These are phyloP conservation scores for Phascolomyces articulosus DNA, from an alignment of 371 early-diverging fungal species.

Conservation along the genomic window DNA sequence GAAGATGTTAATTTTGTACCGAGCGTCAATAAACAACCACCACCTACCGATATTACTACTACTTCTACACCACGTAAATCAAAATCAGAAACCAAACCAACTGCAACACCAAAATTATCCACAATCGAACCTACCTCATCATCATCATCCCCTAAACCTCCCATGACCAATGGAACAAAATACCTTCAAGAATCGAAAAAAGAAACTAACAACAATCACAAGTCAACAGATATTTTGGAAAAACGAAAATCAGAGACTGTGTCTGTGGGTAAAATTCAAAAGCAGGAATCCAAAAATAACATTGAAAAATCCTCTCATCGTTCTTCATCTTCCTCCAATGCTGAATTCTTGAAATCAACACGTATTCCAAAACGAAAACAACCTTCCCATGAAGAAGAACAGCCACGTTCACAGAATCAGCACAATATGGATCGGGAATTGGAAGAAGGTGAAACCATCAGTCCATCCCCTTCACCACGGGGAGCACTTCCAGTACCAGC, in stretches of 20 bases:
- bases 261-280: not conserved
- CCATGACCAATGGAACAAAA: not conserved
- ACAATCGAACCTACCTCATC: not conserved
- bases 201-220: not conserved
- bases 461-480: slow-evolving; percentile 21
- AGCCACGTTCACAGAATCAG: not conserved
- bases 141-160: not conserved
- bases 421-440: slow-evolving; percentile 10
- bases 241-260: not conserved
- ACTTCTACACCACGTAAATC: not conserved
- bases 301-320: not conserved
- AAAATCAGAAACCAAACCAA: not conserved
- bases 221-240: not conserved
- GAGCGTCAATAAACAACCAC: not conserved
- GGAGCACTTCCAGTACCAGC: not conserved
- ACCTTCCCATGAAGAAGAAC: not conserved
- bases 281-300: not conserved
- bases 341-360: slow-evolving; percentile 7
- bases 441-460: slow-evolving; percentile 30
- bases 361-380: slow-evolving; percentile 15
- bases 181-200: too few relatives aligned
- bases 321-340: not conserved
- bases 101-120: not conserved
- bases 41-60: not conserved
- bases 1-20: not conserved